These are phyloP conservation scores for Penicillium bovifimosum DNA, from an alignment of 495 filamentous ascomycete species.

Conservation along the genomic window DNA sequence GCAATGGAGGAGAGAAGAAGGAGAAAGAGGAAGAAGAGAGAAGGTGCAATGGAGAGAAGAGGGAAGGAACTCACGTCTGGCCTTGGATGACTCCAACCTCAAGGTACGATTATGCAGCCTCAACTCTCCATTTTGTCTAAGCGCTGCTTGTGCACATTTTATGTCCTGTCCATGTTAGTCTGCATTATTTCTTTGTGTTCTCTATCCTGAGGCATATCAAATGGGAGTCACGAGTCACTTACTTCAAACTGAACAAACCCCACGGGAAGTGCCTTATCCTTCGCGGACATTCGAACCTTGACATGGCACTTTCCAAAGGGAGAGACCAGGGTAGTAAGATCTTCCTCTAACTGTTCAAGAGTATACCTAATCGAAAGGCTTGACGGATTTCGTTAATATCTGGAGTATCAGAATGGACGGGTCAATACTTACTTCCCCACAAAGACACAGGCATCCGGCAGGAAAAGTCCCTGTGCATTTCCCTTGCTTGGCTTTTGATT, in stretches of 20 bases:
- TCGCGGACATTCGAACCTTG: neutral
- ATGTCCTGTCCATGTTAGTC: neutral
- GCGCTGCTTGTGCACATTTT: neutral
- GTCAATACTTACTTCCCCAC: neutral
- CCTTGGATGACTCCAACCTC: neutral
- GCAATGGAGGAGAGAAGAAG: neutral
- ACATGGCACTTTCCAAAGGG: neutral
- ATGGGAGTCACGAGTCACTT: neutral
- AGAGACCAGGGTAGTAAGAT: neutral
- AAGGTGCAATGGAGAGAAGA: neutral
- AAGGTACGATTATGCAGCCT: neutral
- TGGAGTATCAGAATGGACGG: neutral
- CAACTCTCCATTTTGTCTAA: neutral
- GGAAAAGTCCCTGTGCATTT: conserved; percentile 1
- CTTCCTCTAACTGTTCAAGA: neutral
- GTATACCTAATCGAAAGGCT: neutral
- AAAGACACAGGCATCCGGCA: neutral
- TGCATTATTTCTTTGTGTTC: no score
- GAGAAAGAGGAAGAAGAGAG: neutral
- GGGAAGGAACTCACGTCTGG: neutral
- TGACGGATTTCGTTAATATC: neutral
- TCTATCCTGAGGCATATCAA: no score
- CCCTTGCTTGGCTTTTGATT: neutral
- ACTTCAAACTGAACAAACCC: conserved; percentile 5
- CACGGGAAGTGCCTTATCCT: neutral